Evolutionary conservation across 768 basidiomycete species (phyloP).

Genomic region (Mycena sanguinolenta): DNA sequence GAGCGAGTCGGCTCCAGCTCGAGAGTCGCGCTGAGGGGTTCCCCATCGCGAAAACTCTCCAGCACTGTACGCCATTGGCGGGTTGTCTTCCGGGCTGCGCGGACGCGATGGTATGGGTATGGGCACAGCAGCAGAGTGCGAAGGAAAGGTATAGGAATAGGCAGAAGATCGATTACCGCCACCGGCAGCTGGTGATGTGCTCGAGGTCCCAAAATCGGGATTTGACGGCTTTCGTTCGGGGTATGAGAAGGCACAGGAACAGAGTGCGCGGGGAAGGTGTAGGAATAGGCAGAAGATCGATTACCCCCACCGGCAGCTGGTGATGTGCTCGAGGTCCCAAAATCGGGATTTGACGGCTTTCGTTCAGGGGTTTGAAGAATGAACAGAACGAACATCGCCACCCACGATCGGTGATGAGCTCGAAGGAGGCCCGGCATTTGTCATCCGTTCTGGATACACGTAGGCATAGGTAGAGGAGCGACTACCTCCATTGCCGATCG

Average conservation of each 20-base stretch:
- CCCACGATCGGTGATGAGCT: not conserved
- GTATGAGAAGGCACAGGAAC: too few species aligned
- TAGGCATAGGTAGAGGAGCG: not conserved
- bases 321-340: too few species aligned
- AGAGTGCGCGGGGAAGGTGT: too few species aligned
- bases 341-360: too few species aligned
- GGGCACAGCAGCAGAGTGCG: conserved; percentile 7
- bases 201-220: too few species aligned
- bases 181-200: not conserved
- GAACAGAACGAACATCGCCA: not conserved
- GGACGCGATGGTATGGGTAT: conserved; percentile 17
- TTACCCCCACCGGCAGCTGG: too few species aligned
- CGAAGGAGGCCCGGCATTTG: too few species aligned
- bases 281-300: too few species aligned
- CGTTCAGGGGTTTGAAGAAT: too few species aligned
- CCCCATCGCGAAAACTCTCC: conserved; percentile 27
- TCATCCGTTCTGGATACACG: too few species aligned
- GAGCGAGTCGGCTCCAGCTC: not conserved
- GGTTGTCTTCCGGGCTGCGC: conserved; percentile 4
- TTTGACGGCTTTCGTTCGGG: too few species aligned
- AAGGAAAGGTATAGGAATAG: not conserved
- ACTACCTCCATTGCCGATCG: not conserved
- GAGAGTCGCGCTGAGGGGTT: not conserved
- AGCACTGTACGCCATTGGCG: conserved; percentile 8
- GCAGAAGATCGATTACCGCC: not conserved